phyloP scores from a whole-genome alignment of 352 stramenopile species.

The Globisporangium takayamanum region DNA sequence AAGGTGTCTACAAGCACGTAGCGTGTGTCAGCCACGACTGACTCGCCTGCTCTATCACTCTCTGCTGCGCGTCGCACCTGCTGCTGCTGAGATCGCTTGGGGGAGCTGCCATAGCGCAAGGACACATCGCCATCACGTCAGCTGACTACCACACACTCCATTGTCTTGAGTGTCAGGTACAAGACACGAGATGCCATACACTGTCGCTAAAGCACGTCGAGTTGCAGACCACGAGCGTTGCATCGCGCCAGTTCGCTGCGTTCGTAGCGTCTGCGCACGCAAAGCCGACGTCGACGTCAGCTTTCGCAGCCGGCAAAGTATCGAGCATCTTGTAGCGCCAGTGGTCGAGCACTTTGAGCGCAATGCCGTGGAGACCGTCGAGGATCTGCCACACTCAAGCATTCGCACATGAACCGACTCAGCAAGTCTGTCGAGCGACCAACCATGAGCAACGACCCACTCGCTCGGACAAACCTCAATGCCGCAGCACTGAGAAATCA shows the following conservation, averaged over 20 bases:
- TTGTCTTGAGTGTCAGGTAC: background rate
- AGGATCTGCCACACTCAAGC: constrained; percentile 20
- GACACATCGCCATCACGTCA: background rate
- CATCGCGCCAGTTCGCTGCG: constrained; percentile 46
- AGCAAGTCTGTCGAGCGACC: background rate
- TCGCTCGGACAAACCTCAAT: constrained; percentile 29
- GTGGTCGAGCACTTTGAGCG: constrained; percentile 52
- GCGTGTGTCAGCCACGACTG: background rate
- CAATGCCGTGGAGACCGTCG: constrained; percentile 51
- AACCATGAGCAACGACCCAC: background rate
- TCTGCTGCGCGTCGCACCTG: background rate
- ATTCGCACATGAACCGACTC: background rate
- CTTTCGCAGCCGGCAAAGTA: constrained; percentile 37
- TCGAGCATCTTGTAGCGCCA: constrained; percentile 67
- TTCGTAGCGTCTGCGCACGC: constrained; percentile 40
- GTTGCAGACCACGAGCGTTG: constrained; percentile 61
- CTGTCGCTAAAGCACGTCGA: constrained; percentile 68
- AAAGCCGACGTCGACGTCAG: constrained; percentile 49
- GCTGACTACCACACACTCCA: background rate
- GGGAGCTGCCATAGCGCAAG: constrained; percentile 15
- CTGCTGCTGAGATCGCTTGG: constrained; percentile 19
- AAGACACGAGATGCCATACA: constrained; percentile 16
- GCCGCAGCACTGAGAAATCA: constrained; percentile 52
- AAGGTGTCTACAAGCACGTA: constrained; percentile 25
- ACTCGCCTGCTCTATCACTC: background rate